Percentiles rank a stretch among this genome's conserved stretches.
These are phyloP conservation scores for Botrytis porri DNA, from an alignment of 2,329 filamentous ascomycete genomes.

Conservation along the genomic window DNA sequence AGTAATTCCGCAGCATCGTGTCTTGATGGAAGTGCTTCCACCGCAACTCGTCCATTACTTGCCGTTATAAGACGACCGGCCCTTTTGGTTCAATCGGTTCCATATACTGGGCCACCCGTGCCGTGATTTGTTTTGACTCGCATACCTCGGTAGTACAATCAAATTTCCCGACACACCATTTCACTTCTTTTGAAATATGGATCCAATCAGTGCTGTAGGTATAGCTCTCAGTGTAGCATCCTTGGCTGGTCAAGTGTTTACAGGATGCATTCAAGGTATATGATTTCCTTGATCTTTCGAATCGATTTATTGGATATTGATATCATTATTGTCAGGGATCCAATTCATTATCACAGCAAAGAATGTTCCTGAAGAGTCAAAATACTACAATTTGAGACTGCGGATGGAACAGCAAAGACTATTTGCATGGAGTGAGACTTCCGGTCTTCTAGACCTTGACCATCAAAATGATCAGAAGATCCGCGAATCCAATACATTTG, in stretches of 20 bases:
- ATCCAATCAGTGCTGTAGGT: slow-evolving; percentile 35
- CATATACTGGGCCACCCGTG: slow-evolving; percentile 10
- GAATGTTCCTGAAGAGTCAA: slow-evolving; percentile 48
- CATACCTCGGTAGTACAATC: slow-evolving; percentile 17
- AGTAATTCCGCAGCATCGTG: background rate
- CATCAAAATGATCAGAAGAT: slow-evolving; percentile 43
- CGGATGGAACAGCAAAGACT: slow-evolving; percentile 51
- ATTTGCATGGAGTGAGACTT: slow-evolving; percentile 50
- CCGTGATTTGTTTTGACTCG: slow-evolving; percentile 6
- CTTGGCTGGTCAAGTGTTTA: slow-evolving; percentile 47
- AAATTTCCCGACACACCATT: slow-evolving; percentile 14
- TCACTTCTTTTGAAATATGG: slow-evolving; percentile 26
- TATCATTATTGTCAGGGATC: slow-evolving; percentile 39
- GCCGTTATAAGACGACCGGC: slow-evolving; percentile 6
- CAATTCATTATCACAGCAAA: slow-evolving; percentile 49
- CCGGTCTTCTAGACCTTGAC: slow-evolving; percentile 46
- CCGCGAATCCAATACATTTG: slow-evolving; percentile 48
- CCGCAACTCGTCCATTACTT: background rate
- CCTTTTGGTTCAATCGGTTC: slow-evolving; percentile 15
- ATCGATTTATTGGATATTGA: slow-evolving; percentile 18
- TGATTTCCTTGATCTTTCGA: slow-evolving; percentile 2
- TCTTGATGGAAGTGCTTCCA: background rate
- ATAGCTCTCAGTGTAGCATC: slow-evolving; percentile 43
- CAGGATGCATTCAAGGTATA: slow-evolving; percentile 45
- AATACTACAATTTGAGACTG: slow-evolving; percentile 48